A percentile compares a stretch with the other conserved stretches of the same genome.
Conservation (phyloP, 148 eudicot species). For the Amaranthus palmeri region DNA sequence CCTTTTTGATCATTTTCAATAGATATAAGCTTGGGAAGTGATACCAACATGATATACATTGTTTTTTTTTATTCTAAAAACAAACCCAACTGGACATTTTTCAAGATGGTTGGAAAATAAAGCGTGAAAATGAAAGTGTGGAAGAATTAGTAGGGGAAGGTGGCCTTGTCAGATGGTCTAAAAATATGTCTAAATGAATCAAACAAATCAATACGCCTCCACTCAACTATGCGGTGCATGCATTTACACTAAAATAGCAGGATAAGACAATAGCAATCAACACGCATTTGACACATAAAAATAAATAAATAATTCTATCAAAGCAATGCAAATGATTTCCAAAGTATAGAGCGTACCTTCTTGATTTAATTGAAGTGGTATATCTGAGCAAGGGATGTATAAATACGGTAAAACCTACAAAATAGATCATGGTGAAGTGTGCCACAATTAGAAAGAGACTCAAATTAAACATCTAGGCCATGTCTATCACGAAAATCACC, state of each 20-base stretch:
- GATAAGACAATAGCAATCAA: background rate
- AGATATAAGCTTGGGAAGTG: too few species aligned
- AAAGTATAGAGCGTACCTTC: slow-evolving; percentile 38
- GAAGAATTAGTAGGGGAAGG: too few species aligned
- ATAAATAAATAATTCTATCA: background rate
- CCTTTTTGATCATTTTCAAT: too few species aligned
- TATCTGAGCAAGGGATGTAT: slow-evolving; percentile 66
- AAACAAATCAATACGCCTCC: background rate
- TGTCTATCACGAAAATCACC: too few species aligned
- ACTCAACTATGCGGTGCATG: background rate
- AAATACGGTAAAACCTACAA: slow-evolving; percentile 90
- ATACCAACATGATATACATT: too few species aligned
- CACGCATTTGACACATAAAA: background rate
- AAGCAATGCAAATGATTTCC: background rate
- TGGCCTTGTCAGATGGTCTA: too few species aligned
- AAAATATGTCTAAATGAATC: too few species aligned
- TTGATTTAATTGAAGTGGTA: slow-evolving; percentile 41
- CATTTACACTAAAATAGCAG: background rate
- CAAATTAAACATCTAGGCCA: background rate
- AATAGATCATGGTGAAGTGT: slow-evolving; percentile 6
- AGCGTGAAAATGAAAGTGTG: too few species aligned
- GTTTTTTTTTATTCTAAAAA: too few species aligned
- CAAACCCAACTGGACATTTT: too few species aligned
- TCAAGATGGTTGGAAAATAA: too few species aligned
- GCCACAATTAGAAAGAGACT: slow-evolving; percentile 2